Evolutionary conservation across 495 filamentous ascomycete species (phyloP).

Genomic region (Aspergillus asperescens): DNA sequence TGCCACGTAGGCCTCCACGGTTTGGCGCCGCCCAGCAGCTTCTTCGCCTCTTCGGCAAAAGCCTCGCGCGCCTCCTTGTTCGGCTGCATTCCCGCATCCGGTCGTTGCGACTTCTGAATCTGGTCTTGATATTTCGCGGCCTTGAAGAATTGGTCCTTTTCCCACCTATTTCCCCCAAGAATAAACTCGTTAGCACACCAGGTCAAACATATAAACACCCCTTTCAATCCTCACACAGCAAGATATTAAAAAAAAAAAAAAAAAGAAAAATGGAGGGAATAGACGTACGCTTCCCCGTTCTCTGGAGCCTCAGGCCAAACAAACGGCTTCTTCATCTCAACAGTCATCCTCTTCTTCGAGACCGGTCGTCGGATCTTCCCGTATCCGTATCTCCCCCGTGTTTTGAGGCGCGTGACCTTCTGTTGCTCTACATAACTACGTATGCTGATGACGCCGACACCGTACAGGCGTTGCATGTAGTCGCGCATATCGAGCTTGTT

Average conservation of each 20-base stretch:
- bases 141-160: slow-evolving; percentile 39
- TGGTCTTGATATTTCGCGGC: slow-evolving; percentile 30
- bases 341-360: slow-evolving; percentile 82
- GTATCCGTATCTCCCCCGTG: slow-evolving; percentile 36
- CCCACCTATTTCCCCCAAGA: slow-evolving; percentile 41
- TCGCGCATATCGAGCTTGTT: slow-evolving; percentile 89
- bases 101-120: slow-evolving; percentile 22
- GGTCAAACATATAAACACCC: background rate
- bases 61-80: slow-evolving; percentile 25
- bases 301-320: slow-evolving; percentile 67
- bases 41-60: slow-evolving; percentile 52
- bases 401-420: slow-evolving; percentile 43
- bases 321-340: slow-evolving; percentile 78
- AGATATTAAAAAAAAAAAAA: background rate
- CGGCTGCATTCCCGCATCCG: slow-evolving; percentile 27
- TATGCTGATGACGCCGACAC: slow-evolving; percentile 58
- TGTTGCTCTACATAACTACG: slow-evolving; percentile 74
- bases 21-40: slow-evolving; percentile 43
- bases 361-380: slow-evolving; percentile 51
- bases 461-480: slow-evolving; percentile 76
- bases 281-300: slow-evolving; percentile 51
- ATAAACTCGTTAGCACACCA: slow-evolving; percentile 1
- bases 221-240: background rate
- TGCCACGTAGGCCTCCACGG: slow-evolving; percentile 45
- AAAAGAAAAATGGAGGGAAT: background rate